Evolutionary conservation across 495 filamentous ascomycete genomes (phyloP).

Genomic region (Penicillium argentinense): DNA sequence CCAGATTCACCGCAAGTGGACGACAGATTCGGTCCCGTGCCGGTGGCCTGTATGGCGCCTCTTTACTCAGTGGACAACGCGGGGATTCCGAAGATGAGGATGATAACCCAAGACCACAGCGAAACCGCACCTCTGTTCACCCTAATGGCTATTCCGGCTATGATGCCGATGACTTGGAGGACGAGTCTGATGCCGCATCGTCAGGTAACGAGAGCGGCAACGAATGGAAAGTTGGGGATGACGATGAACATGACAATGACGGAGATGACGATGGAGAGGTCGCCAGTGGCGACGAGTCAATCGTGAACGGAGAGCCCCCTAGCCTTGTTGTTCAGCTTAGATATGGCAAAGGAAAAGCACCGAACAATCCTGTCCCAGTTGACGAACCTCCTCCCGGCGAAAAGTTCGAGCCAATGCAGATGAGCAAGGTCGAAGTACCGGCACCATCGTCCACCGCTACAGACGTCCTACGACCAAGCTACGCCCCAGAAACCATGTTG

Average conservation of each 20-base stretch:
- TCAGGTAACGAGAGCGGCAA: conserved; percentile 61
- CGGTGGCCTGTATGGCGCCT: conserved; percentile 81
- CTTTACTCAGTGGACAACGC: conserved; percentile 56
- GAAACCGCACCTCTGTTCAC: conserved; percentile 29
- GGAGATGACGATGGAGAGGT: conserved; percentile 66
- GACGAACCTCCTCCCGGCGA: conserved; percentile 23
- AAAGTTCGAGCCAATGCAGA: conserved; percentile 15
- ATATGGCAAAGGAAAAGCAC: conserved; percentile 38
- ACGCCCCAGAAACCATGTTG: conserved; percentile 5
- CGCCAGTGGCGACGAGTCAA: conserved; percentile 55
- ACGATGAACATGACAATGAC: conserved; percentile 65
- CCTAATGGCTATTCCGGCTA: conserved; percentile 53
- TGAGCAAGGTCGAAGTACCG: conserved; percentile 1
- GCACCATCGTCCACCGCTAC: background rate
- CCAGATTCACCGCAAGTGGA: conserved; percentile 87
- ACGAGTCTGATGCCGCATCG: conserved; percentile 58
- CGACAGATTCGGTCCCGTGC: conserved; percentile 75
- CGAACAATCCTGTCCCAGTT: conserved; percentile 14
- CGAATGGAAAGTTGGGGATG: conserved; percentile 69
- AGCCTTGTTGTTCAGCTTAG: conserved; percentile 69
- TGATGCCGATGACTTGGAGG: conserved; percentile 60
- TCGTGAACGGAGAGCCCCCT: conserved; percentile 52
- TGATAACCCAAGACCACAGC: conserved; percentile 30
- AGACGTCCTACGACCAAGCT: too few species aligned
- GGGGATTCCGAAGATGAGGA: conserved; percentile 31